Evolutionary conservation across 2,329 filamentous ascomycete species (phyloP).

Genomic region (Diplodia sapinea): DNA sequence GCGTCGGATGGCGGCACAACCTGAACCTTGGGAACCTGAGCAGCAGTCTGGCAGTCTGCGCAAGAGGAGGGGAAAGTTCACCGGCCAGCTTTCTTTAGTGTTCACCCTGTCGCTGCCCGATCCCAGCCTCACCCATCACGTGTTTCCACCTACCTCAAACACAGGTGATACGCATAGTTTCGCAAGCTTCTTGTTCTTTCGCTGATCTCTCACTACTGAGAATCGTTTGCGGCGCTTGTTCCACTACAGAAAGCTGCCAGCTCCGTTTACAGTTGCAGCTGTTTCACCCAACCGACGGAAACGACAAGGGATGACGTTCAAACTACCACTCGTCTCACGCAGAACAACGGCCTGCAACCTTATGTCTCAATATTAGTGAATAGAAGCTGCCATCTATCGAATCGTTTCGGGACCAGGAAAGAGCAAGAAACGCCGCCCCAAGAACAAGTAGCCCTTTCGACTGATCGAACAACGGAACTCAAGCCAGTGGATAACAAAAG

Average conservation of each 20-base stretch:
- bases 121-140: constrained; percentile 21
- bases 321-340: background rate
- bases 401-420: background rate
- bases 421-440: background rate
- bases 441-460: no score
- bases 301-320: background rate
- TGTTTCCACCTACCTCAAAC: constrained; percentile 21
- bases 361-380: no score
- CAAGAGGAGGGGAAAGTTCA: background rate
- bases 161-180: background rate
- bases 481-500: no score
- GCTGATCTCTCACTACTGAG: background rate
- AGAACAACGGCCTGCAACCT: background rate
- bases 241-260: no score
- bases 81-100: constrained; percentile 22
- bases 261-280: background rate
- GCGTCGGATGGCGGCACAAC: background rate
- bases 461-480: no score
- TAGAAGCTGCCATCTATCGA: no score
- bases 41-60: background rate
- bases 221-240: background rate
- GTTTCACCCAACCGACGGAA: background rate
- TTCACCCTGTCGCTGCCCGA: background rate
- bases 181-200: background rate
- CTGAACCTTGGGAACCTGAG: background rate